Evolutionary conservation across 345 rosid species (phyloP).

Genomic region (Theobroma cacao): DNA sequence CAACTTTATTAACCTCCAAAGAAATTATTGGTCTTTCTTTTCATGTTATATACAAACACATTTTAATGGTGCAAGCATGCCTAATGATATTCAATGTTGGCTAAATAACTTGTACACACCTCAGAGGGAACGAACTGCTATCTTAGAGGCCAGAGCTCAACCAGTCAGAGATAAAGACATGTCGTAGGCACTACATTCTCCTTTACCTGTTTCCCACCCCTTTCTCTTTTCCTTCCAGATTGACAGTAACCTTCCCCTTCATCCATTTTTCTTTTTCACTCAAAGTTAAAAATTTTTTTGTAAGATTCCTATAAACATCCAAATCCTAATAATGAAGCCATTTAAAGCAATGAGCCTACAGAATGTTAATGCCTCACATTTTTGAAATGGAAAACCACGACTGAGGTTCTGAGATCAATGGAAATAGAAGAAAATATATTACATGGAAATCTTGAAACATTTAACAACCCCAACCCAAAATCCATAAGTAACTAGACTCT

Average conservation of each 20-base stretch:
- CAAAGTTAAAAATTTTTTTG: neutral
- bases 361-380: neutral
- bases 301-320: neutral
- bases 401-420: neutral
- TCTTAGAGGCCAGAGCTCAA: neutral
- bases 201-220: neutral
- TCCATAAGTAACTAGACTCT: neutral
- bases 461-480: neutral
- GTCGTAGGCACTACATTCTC: neutral
- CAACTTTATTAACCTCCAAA: neutral
- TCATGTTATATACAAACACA: neutral
- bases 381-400: neutral
- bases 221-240: neutral
- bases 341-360: neutral
- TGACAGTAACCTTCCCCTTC: neutral
- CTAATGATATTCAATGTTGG: slow-evolving; percentile 2
- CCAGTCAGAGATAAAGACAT: neutral
- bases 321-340: neutral
- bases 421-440: neutral
- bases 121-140: neutral
- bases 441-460: neutral
- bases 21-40: neutral
- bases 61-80: neutral
- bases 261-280: neutral
- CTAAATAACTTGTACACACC: neutral